Evolutionary conservation across 2,329 filamentous ascomycete genomes (phyloP).

Genomic region (Apiospora pterosperma): DNA sequence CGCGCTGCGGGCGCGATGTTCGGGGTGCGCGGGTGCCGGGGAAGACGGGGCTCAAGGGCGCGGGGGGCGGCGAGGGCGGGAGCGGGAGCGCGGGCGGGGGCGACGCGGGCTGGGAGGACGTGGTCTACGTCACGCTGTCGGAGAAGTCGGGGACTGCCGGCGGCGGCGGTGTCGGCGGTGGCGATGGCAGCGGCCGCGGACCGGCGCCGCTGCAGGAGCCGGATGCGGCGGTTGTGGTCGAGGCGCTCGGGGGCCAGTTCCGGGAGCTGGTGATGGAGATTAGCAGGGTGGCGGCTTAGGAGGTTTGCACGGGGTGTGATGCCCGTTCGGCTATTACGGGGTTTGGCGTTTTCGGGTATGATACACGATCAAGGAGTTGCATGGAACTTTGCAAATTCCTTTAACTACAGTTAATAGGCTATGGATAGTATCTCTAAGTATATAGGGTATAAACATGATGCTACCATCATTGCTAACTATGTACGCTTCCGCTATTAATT

Average conservation of each 20-base stretch:
- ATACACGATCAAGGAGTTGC: too few species aligned
- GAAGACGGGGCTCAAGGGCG: background rate
- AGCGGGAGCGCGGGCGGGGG: background rate
- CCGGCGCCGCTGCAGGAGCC: background rate
- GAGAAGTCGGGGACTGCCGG: background rate
- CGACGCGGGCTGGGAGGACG: background rate
- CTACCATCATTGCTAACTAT: too few species aligned
- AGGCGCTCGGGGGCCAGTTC: constrained; percentile 18
- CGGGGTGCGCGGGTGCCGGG: background rate
- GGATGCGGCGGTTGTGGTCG: constrained; percentile 13
- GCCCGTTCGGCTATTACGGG: too few species aligned
- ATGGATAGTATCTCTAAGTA: too few species aligned
- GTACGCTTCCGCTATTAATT: too few species aligned
- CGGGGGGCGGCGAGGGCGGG: background rate
- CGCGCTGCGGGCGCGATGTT: background rate
- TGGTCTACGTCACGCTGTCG: background rate
- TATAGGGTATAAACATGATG: too few species aligned
- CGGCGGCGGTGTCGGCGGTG: background rate
- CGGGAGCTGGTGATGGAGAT: constrained; percentile 19
- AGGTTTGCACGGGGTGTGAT: too few species aligned
- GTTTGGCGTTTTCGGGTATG: too few species aligned
- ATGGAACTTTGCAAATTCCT: too few species aligned
- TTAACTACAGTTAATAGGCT: too few species aligned
- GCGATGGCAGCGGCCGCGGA: background rate
- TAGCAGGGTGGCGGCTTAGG: background rate